Percentiles rank a stretch among this genome's conserved stretches.
These are phyloP conservation scores for Cryptosporidium ubiquitum DNA, from an alignment of 169 alveolate genomes.

Conservation along the genomic window DNA sequence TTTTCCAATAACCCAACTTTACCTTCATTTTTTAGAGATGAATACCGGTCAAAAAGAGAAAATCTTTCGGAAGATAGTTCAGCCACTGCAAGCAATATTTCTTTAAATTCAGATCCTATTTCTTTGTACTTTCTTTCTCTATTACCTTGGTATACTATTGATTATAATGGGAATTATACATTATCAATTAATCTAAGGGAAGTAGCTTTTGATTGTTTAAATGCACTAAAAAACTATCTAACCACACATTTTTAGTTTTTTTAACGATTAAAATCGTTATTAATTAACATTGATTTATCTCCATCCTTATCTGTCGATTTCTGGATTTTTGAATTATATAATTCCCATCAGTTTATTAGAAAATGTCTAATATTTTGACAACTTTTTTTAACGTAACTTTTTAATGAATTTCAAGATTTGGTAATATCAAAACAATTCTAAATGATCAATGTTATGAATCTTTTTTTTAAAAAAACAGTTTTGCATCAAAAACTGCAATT, in stretches of 20 bases:
- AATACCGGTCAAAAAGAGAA: background rate
- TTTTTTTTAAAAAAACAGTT: background rate
- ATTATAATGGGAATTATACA: background rate
- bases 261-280: background rate
- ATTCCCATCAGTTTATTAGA: background rate
- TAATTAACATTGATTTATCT: too few species aligned
- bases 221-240: conserved; percentile 33
- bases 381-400: too few species aligned
- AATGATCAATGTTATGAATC: background rate
- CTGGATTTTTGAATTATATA: too few species aligned
- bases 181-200: conserved; percentile 14
- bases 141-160: conserved; percentile 31
- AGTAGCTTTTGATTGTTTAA: conserved; percentile 14
- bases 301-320: background rate
- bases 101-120: conserved; percentile 55
- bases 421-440: too few species aligned
- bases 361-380: too few species aligned
- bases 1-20: conserved; percentile 27
- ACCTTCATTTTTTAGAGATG: conserved; percentile 54
- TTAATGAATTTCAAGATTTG: background rate
- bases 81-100: background rate
- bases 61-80: background rate
- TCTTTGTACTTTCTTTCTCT: conserved; percentile 11
- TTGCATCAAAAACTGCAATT: too few species aligned
- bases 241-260: background rate